Evolutionary conservation across 306 rosid genomes (phyloP).

Genomic region (Vicia faba): DNA sequence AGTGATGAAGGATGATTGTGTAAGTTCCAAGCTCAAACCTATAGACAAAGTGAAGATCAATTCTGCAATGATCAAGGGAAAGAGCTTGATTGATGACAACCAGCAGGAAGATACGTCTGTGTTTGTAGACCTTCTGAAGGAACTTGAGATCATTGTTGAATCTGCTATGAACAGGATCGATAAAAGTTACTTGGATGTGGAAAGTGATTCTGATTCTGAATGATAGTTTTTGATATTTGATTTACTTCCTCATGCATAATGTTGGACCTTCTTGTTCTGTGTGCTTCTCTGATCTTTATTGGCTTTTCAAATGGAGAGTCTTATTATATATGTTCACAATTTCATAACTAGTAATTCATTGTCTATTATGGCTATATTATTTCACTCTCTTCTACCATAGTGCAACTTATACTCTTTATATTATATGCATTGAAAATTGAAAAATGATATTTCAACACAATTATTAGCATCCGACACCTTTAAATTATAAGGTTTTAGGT

Average conservation of each 20-base stretch:
- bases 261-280: background rate
- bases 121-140: background rate
- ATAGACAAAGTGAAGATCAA: background rate
- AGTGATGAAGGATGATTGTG: background rate
- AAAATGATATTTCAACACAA: no score
- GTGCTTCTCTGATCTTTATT: background rate
- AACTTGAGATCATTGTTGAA: background rate
- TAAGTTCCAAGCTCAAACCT: background rate
- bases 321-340: no score
- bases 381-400: no score
- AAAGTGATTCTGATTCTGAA: background rate
- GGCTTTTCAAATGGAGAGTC: no score
- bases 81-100: background rate
- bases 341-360: no score
- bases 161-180: background rate
- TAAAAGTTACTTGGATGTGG: background rate
- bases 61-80: background rate
- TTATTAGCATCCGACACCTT: no score
- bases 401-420: no score
- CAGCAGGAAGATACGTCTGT: background rate
- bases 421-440: no score
- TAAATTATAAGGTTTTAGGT: no score
- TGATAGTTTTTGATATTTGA: background rate
- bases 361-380: no score
- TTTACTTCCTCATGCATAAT: background rate